Base-by-base conservation (phyloP, 805 yeast genomes). In the Metschnikowia reukaufii region DNA sequence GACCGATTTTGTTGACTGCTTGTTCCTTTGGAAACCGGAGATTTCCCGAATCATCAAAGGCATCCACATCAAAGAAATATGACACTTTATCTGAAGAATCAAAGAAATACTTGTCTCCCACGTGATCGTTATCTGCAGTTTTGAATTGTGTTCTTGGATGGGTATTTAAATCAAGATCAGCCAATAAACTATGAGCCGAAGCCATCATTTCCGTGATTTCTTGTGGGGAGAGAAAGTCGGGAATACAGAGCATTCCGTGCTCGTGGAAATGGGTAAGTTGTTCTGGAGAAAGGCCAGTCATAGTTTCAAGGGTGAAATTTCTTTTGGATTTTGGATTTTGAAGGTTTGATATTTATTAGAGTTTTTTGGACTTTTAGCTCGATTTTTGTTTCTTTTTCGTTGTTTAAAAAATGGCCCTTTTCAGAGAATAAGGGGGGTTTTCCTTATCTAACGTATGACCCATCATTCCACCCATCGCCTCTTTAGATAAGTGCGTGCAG, bases 1-100 rank as follows among this genome's bases (percentile, higher is more conserved):
- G 95, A 4, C 94, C 95, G 35, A 87, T 81, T 65, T 87, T 87
- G 65, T 87, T 87, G 59, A 87, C 73, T 1, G 91, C 78, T 50
- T 63, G 65, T 23, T 76, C 76, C 49, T 82, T 72, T 8, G 84
- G 79, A 56, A 69, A 77, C 20, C 62, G 63, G 51, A 86, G 67
- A 18, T 75, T 55, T n/a, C 86, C 86, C 1, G 65, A 47, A 9
- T 51, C 60, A 52, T 79, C 79, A 52, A 86, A 78, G 0, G 92
- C 89, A 55, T 79, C 87, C 2, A 79, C 79, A 55, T 86, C 95
- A 51, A 86, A 80, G 63, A 86, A 87, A 58, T 67, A 87, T 2
- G 80, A 73, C 4, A 87, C 71, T 50, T 86, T 85, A 56, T 86
- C 86, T 0, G 87, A 74, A 2, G 90, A 83, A 19, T 78, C 73